A percentile compares a stretch with the other conserved stretches of the same genome.
Conservation (phyloP, 169 alveolate species). For the Cryptosporidium ubiquitum region DNA sequence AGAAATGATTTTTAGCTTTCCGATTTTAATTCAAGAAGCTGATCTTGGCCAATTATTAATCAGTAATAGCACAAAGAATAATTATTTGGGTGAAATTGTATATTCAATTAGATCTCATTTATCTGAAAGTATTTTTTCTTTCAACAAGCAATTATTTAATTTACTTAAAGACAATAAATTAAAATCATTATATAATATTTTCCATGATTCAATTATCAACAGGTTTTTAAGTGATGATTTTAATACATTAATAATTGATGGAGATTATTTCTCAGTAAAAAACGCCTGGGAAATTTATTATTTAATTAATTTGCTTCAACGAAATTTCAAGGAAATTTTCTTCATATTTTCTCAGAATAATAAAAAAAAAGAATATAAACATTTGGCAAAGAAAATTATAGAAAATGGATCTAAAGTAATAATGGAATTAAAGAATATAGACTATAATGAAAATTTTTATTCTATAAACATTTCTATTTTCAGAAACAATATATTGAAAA, state of each 20-base stretch:
- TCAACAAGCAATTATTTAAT: background rate
- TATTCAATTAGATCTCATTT: slow-evolving; percentile 2
- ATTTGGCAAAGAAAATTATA: background rate
- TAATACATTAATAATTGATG: background rate
- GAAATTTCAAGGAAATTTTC: background rate
- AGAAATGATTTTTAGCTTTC: background rate
- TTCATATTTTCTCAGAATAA: slow-evolving; percentile 2
- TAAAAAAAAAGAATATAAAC: background rate
- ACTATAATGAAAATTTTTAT: background rate
- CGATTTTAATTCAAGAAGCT: background rate
- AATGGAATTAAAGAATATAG: slow-evolving; percentile 12
- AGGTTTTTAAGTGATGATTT: background rate
- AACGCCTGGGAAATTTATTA: slow-evolving; percentile 15
- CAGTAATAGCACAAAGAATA: background rate
- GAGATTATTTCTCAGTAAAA: slow-evolving; percentile 16
- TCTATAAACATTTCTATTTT: background rate
- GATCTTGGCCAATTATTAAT: background rate
- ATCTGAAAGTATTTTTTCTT: background rate
- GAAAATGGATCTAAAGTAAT: slow-evolving; percentile 17
- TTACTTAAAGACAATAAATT: background rate
- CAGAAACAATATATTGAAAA: background rate
- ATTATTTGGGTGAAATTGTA: slow-evolving; percentile 20
- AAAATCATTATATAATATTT: background rate
- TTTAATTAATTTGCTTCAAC: background rate
- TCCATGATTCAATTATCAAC: background rate